Evolutionary conservation across 1,139 yeast species (phyloP), one percentile per base, ranked within the genome.

Genomic region (Blastobotrys arbuscula): DNA sequence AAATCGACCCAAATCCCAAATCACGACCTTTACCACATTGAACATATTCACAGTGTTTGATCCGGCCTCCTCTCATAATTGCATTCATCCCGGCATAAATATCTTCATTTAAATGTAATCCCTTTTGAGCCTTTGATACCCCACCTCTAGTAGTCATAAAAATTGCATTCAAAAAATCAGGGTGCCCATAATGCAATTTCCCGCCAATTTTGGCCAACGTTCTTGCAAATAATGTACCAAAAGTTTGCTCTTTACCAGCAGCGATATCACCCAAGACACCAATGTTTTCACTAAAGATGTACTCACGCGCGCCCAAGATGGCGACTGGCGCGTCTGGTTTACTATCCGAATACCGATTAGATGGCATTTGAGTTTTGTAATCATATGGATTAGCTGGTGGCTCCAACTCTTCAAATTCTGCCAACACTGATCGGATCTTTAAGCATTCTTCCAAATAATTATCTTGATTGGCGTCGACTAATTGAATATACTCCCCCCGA

Each of bases 21-120:
- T 88, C 96, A 53, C 96, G 71, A 0, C 96, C 96, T 63, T 88
- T 88, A 0, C 96, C 96, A 68, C 96, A 88, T 61, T 88, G 96
- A 59, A 77, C 82, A 61, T 83, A 88, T 60, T 88, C 96, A 62
- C 92, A 82, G 62, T 88, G 96, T 60, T 86, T 86, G 46, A 88
- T 88, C 51, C 86, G 70, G 0, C 96, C 96, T 1, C 96, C 96
- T 49, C 96, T 72, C 54, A 83, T 70, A 30, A 83, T 63, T 0
- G 94, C 95, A 58, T 74, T 85, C 82, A 88, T 88, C 1, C 96
- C 96, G 6, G 96, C 96, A 66, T 84, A 88, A 18, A 88, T 88
- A 62, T 88, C 96, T 60, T 88, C 96, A 64, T 88, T 88, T 56
- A 88, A 70, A 65, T 88, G 96, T 31, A 88, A 70, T 0, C 95